Percentiles rank a stretch among this genome's conserved stretches.
phyloP scores from a whole-genome alignment of 2,329 filamentous ascomycete genomes.

The Fusarium sp. region DNA sequence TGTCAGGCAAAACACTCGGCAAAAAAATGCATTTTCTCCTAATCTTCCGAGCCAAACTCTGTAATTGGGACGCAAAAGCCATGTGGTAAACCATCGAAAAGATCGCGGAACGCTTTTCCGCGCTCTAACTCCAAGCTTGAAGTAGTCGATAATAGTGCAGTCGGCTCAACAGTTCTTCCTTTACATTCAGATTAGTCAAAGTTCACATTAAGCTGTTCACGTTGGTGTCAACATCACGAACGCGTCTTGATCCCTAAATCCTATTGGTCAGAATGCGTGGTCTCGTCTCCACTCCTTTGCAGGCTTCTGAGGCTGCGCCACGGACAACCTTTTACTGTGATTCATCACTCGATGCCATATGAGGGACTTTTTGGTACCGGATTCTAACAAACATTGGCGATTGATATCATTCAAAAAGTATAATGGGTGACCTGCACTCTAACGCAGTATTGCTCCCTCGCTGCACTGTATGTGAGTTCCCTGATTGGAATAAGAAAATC shows the following conservation, averaged over 20 bases:
- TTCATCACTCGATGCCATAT: not conserved
- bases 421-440: not conserved
- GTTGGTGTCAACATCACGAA: too few relatives aligned
- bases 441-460: not conserved
- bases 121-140: too few relatives aligned
- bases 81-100: too few relatives aligned
- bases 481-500: not conserved
- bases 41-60: too few relatives aligned
- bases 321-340: not conserved
- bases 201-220: too few relatives aligned
- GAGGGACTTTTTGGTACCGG: not conserved
- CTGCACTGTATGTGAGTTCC: not conserved
- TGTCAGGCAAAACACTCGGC: too few relatives aligned
- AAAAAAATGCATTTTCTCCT: rapidly evolving
- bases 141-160: too few relatives aligned
- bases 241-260: not conserved
- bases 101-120: too few relatives aligned
- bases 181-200: too few relatives aligned
- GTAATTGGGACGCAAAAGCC: too few relatives aligned
- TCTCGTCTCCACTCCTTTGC: not conserved
- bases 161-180: too few relatives aligned
- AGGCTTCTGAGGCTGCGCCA: too few relatives aligned
- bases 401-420: not conserved
- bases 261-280: not conserved
- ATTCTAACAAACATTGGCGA: not conserved